Conservation (phyloP, 768 basidiomycete genomes). For the Tylopilus subfusipes region DNA sequence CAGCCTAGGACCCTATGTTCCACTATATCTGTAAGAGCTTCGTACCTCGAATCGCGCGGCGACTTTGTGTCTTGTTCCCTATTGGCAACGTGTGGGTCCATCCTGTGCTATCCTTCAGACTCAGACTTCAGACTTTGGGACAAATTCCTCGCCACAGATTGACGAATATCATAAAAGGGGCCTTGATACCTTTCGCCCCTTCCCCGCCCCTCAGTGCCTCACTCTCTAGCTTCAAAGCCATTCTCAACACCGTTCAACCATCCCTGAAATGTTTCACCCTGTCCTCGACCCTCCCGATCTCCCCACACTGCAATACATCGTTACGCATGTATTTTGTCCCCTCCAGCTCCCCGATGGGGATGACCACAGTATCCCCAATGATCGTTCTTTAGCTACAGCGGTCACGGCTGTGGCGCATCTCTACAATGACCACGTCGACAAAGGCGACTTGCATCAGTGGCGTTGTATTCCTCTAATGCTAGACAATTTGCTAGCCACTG, state of each 20-base stretch:
- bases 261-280: conserved; percentile 3
- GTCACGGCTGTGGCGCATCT: conserved; percentile 8
- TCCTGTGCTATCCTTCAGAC: too few relatives aligned
- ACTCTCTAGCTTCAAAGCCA: not conserved
- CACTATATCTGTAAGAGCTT: too few relatives aligned
- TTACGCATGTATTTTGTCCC: conserved; percentile 45
- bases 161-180: too few relatives aligned
- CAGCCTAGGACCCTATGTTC: too few relatives aligned
- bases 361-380: conserved; percentile 26
- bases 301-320: conserved; percentile 26
- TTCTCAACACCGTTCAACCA: not conserved
- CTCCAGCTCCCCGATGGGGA: conserved; percentile 38
- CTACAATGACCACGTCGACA: conserved; percentile 13
- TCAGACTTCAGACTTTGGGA: too few relatives aligned
- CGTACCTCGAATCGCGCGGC: too few relatives aligned
- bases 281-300: not conserved
- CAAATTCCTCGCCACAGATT: too few relatives aligned
- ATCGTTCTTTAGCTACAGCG: conserved; percentile 25
- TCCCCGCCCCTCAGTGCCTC: not conserved
- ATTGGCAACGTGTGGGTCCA: too few relatives aligned
- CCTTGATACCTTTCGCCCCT: too few relatives aligned
- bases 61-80: too few relatives aligned
- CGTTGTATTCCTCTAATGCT: conserved; percentile 31
- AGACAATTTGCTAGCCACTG: conserved; percentile 14
- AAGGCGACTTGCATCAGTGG: conserved; percentile 27